A percentile compares a stretch with the other conserved stretches of the same genome.
phyloP scores from a whole-genome alignment of 78 protist species.

The Anaeramoeba flamelloides region DNA sequence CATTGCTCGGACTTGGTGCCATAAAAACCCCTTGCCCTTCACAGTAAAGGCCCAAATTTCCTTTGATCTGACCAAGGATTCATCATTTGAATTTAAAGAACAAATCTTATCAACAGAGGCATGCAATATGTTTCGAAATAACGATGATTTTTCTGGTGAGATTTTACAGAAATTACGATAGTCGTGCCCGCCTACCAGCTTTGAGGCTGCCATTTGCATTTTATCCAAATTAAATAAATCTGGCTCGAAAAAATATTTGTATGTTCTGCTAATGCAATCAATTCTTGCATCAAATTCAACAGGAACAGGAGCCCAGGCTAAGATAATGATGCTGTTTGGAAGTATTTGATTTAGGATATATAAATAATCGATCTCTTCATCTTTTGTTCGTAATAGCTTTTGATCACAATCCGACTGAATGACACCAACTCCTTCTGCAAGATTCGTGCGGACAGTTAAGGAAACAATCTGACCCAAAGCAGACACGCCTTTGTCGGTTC shows the following conservation, averaged over 20 bases:
- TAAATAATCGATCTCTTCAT: conserved; percentile 36
- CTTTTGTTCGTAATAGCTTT: not conserved
- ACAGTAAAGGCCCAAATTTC: not conserved
- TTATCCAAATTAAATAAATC: conserved; percentile 14
- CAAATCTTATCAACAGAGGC: not conserved
- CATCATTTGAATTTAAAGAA: not conserved
- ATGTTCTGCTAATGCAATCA: conserved; percentile 28
- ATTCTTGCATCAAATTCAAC: conserved; percentile 30
- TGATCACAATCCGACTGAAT: conserved; percentile 3
- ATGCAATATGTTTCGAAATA: not conserved
- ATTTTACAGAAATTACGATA: conserved; percentile 50
- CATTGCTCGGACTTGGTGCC: conserved; percentile 48
- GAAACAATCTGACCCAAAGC: conserved; percentile 39
- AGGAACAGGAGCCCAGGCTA: conserved; percentile 46
- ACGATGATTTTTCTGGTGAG: conserved; percentile 2
- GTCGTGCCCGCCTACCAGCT: conserved; percentile 47
- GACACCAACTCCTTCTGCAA: conserved; percentile 8
- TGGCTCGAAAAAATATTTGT: conserved; percentile 40
- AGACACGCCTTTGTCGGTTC: conserved; percentile 55
- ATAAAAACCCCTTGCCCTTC: not conserved
- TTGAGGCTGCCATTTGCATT: conserved; percentile 4
- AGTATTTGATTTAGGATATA: conserved; percentile 37
- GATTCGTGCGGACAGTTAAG: conserved; percentile 6
- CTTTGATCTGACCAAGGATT: not conserved
- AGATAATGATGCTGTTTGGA: conserved; percentile 40